Conservation (phyloP, 805 yeast genomes). For the Yarrowia sp. region DNA sequence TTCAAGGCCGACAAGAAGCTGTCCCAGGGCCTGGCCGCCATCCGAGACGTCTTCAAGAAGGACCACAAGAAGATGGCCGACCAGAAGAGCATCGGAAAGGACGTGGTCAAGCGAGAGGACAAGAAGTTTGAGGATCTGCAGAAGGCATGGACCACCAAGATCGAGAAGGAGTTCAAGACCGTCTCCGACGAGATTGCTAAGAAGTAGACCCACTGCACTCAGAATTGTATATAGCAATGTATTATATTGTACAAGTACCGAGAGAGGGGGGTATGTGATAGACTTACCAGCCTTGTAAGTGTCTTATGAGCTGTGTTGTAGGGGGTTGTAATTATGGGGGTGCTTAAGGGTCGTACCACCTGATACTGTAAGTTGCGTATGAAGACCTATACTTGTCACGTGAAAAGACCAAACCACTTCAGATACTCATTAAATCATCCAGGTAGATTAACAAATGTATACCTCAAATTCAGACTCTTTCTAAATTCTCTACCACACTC, state of each 20-base stretch:
- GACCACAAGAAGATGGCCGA: constrained; percentile 38
- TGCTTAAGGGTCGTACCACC: too few species aligned
- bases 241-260: constrained; percentile 8
- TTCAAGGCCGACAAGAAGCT: constrained; percentile 39
- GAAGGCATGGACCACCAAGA: constrained; percentile 36
- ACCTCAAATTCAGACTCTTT: too few species aligned
- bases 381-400: too few species aligned
- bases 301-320: too few species aligned
- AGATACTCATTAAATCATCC: too few species aligned
- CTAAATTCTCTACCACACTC: too few species aligned
- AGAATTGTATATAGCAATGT: constrained; percentile 14
- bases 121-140: constrained; percentile 37
- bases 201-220: background rate
- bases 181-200: constrained; percentile 33
- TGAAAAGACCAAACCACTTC: too few species aligned
- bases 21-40: constrained; percentile 5
- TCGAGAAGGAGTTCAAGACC: constrained; percentile 35
- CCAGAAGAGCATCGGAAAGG: constrained; percentile 35
- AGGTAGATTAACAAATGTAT: too few species aligned
- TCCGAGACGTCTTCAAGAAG: constrained; percentile 37
- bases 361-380: too few species aligned
- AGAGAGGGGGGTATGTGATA: too few species aligned
- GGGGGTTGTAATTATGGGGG: too few species aligned
- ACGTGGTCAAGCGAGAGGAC: constrained; percentile 36
- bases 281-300: too few species aligned